Percentiles rank a stretch among this genome's conserved stretches.
These are phyloP conservation scores for Podila clonocystis DNA, from an alignment of 192 early-diverging fungal species.

Conservation along the genomic window DNA sequence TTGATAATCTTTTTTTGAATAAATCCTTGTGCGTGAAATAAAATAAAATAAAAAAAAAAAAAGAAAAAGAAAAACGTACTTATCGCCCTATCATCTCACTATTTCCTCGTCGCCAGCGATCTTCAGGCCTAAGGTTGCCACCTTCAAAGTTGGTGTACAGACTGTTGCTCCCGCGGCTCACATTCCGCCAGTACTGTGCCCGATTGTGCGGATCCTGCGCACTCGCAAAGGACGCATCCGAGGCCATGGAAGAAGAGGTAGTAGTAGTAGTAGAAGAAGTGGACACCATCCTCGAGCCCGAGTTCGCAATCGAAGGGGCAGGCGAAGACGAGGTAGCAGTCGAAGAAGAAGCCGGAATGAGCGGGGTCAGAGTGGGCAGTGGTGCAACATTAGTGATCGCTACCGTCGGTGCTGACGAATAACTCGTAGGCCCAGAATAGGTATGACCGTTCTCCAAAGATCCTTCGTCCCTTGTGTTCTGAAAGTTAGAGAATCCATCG, in stretches of 20 bases:
- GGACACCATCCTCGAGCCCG: background rate
- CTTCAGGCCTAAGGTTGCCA: constrained; percentile 21
- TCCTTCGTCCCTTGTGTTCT: background rate
- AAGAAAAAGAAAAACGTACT: background rate
- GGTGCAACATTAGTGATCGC: background rate
- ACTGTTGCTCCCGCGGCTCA: constrained; percentile 15
- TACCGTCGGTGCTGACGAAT: background rate
- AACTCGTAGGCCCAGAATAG: background rate
- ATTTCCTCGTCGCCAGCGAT: constrained; percentile 31
- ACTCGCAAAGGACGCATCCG: background rate
- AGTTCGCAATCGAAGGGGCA: background rate
- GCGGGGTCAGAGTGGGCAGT: background rate
- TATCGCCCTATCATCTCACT: constrained; percentile 39
- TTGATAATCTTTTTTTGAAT: background rate
- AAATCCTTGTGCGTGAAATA: background rate
- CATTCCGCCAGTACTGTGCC: constrained; percentile 4
- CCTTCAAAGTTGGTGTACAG: constrained; percentile 35
- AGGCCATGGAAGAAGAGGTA: background rate
- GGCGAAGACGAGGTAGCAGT: background rate
- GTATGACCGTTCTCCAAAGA: background rate
- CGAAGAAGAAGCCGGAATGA: background rate
- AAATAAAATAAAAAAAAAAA: background rate
- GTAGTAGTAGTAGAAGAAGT: background rate
- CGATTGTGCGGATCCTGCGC: background rate
- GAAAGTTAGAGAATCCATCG: constrained; percentile 27